phyloP scores from a whole-genome alignment of 139 green algal genomes.

The Desmodesmus armatus region DNA sequence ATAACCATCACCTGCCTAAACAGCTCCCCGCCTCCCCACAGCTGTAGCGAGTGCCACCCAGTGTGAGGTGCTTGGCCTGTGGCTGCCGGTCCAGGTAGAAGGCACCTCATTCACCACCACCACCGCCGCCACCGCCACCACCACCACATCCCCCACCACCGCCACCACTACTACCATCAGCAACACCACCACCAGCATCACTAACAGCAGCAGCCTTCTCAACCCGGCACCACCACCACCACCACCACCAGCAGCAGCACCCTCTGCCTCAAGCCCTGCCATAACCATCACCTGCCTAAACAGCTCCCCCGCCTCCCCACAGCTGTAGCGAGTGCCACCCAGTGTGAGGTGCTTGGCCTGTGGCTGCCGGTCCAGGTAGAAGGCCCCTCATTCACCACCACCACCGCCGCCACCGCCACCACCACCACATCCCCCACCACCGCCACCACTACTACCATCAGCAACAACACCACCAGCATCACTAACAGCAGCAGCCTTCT shows the following conservation, averaged over 20 bases:
- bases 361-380: slow-evolving; percentile 73
- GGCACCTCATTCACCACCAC: too few relatives aligned
- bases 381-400: too few relatives aligned
- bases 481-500: not conserved
- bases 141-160: too few relatives aligned
- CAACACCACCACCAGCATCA: too few relatives aligned
- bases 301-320: slow-evolving; percentile 54
- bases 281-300: slow-evolving; percentile 46
- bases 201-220: not conserved
- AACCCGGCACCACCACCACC: too few relatives aligned
- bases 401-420: too few relatives aligned
- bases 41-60: slow-evolving; percentile 63
- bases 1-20: slow-evolving; percentile 46
- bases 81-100: slow-evolving; percentile 76
- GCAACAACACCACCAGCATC: too few relatives aligned
- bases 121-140: too few relatives aligned
- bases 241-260: too few relatives aligned
- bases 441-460: too few relatives aligned
- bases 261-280: not conserved
- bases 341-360: slow-evolving; percentile 69
- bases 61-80: slow-evolving; percentile 68
- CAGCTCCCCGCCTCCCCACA: slow-evolving; percentile 54
- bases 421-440: too few relatives aligned
- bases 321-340: slow-evolving; percentile 62
- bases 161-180: too few relatives aligned